Conservation (phyloP, 768 basidiomycete species). For the Mycena olivaceomarginata region DNA sequence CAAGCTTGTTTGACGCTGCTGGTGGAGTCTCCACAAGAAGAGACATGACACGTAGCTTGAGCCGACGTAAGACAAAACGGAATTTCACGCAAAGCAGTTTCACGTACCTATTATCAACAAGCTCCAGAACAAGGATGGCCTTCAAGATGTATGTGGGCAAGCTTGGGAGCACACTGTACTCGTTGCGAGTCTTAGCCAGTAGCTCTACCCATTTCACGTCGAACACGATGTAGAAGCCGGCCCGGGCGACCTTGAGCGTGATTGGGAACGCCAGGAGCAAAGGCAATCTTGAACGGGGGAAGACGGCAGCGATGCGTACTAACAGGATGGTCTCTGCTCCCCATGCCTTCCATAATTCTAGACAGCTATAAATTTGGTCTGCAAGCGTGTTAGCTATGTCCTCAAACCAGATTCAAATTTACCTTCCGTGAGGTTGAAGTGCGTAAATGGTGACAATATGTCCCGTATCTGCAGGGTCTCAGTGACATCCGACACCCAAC, state of each 20-base stretch:
- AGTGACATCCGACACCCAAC: not conserved
- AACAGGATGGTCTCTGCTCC: constrained; percentile 10
- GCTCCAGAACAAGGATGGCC: constrained; percentile 12
- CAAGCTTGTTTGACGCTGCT: constrained; percentile 1
- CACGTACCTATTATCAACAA: constrained; percentile 25
- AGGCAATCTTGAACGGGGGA: constrained; percentile 4
- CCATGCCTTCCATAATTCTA: constrained; percentile 21
- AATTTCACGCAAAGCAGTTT: not conserved
- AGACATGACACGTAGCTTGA: constrained; percentile 21
- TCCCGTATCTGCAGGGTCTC: constrained; percentile 3
- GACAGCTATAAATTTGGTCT: constrained; percentile 3
- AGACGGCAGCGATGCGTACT: constrained; percentile 12
- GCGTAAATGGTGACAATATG: constrained; percentile 12
- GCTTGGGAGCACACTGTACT: not conserved
- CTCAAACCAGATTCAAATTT: not conserved
- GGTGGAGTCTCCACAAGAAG: constrained; percentile 18
- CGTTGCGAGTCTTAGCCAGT: not conserved
- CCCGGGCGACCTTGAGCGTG: constrained; percentile 3
- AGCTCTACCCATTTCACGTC: constrained; percentile 5
- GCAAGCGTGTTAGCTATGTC: not conserved
- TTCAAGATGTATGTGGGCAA: constrained; percentile 13
- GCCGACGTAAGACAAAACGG: not conserved
- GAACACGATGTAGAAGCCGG: constrained; percentile 13
- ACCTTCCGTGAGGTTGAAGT: constrained; percentile 16
- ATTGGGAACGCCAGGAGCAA: constrained; percentile 15